Conservation (phyloP, 202 grass and related monocot genomes). For the Hordeum pubiflorum region DNA sequence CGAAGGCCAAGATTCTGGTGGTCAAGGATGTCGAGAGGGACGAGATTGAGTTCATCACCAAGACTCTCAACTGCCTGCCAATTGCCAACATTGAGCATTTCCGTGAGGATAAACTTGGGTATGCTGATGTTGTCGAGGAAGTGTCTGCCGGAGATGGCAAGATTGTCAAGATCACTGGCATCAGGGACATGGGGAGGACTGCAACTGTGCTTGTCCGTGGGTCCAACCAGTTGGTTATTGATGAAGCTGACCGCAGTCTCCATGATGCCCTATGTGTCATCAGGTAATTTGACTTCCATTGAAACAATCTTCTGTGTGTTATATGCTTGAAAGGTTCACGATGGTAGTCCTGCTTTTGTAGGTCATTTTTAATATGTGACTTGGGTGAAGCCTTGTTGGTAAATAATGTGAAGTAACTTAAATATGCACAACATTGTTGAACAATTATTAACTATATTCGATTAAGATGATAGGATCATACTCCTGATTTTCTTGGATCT, state of each 20-base stretch:
- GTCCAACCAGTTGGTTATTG: constrained; percentile 79
- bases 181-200: constrained; percentile 78
- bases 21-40: constrained; percentile 94
- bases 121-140: constrained; percentile 74
- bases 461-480: neutral
- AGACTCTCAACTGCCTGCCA: constrained; percentile 76
- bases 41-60: constrained; percentile 89
- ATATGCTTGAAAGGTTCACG: neutral
- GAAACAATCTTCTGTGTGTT: neutral
- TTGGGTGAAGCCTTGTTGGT: neutral
- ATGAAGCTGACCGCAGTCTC: constrained; percentile 82
- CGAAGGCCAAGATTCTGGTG: constrained; percentile 82
- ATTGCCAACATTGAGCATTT: constrained; percentile 94
- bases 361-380: neutral
- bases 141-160: constrained; percentile 68
- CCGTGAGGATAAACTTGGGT: constrained; percentile 77
- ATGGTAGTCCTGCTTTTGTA: neutral
- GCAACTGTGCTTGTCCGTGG: constrained; percentile 73
- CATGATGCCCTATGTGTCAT: constrained; percentile 93
- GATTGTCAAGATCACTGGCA: constrained; percentile 72
- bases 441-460: neutral
- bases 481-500: neutral
- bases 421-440: neutral
- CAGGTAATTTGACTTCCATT: constrained; percentile 35
- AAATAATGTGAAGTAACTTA: neutral